Evolutionary conservation across 257 asterid species (phyloP).

Genomic region (Mentha longifolia): DNA sequence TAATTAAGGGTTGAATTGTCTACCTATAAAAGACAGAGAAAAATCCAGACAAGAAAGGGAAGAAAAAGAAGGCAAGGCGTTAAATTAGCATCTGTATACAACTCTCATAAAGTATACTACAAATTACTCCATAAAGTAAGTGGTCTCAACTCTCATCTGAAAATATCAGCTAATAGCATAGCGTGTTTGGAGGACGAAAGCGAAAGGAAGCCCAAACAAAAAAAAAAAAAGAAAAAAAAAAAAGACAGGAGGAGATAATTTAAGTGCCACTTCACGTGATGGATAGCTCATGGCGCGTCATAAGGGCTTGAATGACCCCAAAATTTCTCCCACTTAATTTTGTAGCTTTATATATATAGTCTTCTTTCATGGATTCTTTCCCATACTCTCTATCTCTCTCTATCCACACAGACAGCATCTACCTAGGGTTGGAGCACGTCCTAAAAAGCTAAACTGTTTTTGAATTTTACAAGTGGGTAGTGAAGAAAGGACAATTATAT

Average conservation of each 20-base stretch:
- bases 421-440: slow-evolving; percentile 19
- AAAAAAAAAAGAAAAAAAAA: background rate
- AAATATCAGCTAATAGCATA: background rate
- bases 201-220: slow-evolving; percentile 14
- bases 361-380: too few relatives aligned
- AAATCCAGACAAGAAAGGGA: too few relatives aligned
- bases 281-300: background rate
- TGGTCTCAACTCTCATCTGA: background rate
- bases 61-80: too few relatives aligned
- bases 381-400: background rate
- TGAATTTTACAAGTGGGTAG: slow-evolving; percentile 25
- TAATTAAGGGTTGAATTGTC: too few relatives aligned
- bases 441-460: background rate
- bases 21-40: too few relatives aligned
- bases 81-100: too few relatives aligned
- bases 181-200: slow-evolving; percentile 5
- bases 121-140: too few relatives aligned
- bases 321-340: background rate
- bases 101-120: too few relatives aligned
- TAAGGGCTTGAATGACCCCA: background rate
- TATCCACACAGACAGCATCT: background rate
- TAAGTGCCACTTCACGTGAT: background rate
- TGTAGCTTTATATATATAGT: too few relatives aligned
- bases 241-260: background rate
- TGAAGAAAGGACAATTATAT: slow-evolving; percentile 27